A percentile compares a stretch with the other conserved stretches of the same genome.
Evolutionary conservation across 805 yeast genomes (phyloP).

Genomic region (Candida boidinii): DNA sequence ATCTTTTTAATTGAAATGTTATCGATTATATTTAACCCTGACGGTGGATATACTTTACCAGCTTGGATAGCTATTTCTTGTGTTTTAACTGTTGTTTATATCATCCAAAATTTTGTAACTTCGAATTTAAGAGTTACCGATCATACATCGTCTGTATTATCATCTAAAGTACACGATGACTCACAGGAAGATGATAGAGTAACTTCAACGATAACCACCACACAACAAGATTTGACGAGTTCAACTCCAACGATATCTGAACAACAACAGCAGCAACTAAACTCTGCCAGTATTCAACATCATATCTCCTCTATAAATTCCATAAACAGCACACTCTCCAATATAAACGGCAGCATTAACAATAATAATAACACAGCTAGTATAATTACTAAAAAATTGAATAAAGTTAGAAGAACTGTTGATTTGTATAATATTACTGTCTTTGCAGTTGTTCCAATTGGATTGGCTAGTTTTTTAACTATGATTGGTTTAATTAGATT

Average conservation of each 20-base stretch:
- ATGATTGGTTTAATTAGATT: constrained; percentile 79
- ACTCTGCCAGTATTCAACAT: background rate
- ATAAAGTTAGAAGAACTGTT: constrained; percentile 54
- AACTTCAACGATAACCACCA: background rate
- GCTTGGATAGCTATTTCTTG: constrained; percentile 92
- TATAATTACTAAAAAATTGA: background rate
- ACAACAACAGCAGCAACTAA: background rate
- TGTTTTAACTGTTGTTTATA: constrained; percentile 69
- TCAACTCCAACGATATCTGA: background rate
- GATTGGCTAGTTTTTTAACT: constrained; percentile 86
- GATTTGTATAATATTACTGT: constrained; percentile 86
- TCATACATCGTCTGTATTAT: too few relatives aligned
- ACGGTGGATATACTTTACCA: constrained; percentile 67
- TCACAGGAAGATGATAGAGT: too few relatives aligned
- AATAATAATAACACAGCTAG: background rate
- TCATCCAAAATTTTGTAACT: constrained; percentile 81
- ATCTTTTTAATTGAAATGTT: constrained; percentile 63
- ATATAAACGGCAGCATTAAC: background rate
- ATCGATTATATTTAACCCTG: constrained; percentile 59
- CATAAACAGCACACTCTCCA: background rate
- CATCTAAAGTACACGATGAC: too few relatives aligned
- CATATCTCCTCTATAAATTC: background rate
- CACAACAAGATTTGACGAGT: background rate
- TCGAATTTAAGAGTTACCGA: constrained; percentile 48
- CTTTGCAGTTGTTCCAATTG: constrained; percentile 97